Conservation (phyloP, 139 green algal genomes). For the Diplosphaera chodatii region DNA sequence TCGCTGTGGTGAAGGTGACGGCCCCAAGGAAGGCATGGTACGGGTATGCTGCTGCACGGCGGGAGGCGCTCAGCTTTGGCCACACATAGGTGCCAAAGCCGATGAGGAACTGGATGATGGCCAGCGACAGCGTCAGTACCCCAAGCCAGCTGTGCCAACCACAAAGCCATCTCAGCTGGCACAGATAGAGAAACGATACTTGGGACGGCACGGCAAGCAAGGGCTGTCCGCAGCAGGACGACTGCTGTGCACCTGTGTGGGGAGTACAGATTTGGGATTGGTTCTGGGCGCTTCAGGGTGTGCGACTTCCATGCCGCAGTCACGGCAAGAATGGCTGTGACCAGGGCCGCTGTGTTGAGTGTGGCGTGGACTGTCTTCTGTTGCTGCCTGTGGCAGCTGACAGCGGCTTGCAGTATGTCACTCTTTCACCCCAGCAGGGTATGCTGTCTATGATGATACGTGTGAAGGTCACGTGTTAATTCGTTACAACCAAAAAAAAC, state of each 20-base stretch:
- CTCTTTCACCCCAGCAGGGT: too few relatives aligned
- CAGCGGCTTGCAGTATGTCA: too few relatives aligned
- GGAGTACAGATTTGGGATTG: conserved; percentile 54
- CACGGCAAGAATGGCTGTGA: conserved; percentile 21
- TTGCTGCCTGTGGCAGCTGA: conserved; percentile 16
- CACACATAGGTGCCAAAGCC: conserved; percentile 15
- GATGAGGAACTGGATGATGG: conserved; percentile 8
- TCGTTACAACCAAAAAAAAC: too few relatives aligned
- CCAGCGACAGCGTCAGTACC: neutral
- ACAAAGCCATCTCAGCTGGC: too few relatives aligned
- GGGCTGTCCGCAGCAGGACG: too few relatives aligned
- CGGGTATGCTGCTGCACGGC: conserved; percentile 8
- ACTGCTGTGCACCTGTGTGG: conserved; percentile 47
- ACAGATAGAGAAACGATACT: too few relatives aligned
- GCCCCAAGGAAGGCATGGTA: conserved; percentile 24
- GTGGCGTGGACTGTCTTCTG: conserved; percentile 46
- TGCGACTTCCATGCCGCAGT: conserved; percentile 46
- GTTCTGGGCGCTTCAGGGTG: conserved; percentile 41
- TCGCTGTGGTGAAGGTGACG: conserved; percentile 3
- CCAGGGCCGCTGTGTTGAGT: conserved; percentile 24
- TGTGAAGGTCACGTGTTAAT: too few relatives aligned
- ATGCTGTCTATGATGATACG: too few relatives aligned
- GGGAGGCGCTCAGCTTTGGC: conserved; percentile 10
- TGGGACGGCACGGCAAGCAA: too few relatives aligned
- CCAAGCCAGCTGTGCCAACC: neutral